phyloP scores from a whole-genome alignment of 306 rosid genomes.

The Vicia villosa region DNA sequence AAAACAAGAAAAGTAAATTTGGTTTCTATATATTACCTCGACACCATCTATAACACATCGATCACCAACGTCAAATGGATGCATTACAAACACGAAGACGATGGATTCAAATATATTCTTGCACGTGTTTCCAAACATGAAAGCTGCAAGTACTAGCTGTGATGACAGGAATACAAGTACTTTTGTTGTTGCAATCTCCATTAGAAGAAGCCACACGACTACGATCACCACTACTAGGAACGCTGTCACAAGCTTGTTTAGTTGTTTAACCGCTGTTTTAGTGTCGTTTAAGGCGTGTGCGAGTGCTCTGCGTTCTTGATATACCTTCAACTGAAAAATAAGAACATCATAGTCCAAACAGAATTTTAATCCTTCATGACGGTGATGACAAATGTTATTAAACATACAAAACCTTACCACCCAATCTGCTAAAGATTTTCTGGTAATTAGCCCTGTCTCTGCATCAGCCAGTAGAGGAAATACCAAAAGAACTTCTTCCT shows the following conservation, averaged over 20 bases:
- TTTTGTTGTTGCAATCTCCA: conserved; percentile 90
- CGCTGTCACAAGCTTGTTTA: conserved; percentile 69
- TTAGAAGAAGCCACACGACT: conserved; percentile 77
- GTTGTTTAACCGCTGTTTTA: conserved; percentile 85
- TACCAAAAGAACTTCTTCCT: conserved; percentile 77
- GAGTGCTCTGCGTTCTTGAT: conserved; percentile 77
- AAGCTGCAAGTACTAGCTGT: conserved; percentile 70
- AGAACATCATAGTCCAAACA: conserved; percentile 26
- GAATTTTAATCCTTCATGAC: not conserved
- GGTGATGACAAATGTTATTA: not conserved
- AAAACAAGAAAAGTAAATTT: not conserved
- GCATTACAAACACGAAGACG: conserved; percentile 91
- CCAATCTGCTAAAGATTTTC: conserved; percentile 74
- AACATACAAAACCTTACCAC: conserved; percentile 61
- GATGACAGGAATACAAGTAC: conserved; percentile 77
- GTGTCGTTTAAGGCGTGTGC: conserved; percentile 87
- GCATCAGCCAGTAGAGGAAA: conserved; percentile 59
- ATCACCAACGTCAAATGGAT: conserved; percentile 96
- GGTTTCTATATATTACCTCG: conserved; percentile 53
- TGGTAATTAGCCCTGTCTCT: conserved; percentile 57
- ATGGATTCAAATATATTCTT: conserved; percentile 84
- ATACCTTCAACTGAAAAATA: conserved; percentile 73
- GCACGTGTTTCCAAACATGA: conserved; percentile 95
- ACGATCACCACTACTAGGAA: conserved; percentile 52
- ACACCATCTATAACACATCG: conserved; percentile 84